Percentiles rank a stretch among this genome's conserved stretches.
Evolutionary conservation across 2,329 filamentous ascomycete genomes (phyloP).

Genomic region (Trichoderma aggressivum): DNA sequence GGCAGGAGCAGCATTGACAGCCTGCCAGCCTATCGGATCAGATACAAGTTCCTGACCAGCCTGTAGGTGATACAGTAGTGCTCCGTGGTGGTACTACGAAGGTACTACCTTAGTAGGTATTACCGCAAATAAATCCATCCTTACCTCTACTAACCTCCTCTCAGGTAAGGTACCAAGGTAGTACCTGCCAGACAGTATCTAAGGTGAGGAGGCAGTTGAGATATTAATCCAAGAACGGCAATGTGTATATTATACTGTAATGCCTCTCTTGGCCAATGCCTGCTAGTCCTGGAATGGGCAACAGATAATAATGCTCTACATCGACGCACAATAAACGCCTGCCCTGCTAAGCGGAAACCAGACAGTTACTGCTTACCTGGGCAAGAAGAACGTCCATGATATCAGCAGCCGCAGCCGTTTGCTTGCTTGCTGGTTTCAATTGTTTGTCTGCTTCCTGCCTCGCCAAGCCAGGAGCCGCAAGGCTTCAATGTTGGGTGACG

Average conservation of each 20-base stretch:
- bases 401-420: not conserved
- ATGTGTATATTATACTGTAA: not conserved
- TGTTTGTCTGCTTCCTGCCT: not conserved
- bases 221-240: not conserved
- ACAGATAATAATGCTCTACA: not conserved
- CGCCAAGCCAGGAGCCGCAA: not conserved
- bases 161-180: too few relatives aligned
- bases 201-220: too few relatives aligned
- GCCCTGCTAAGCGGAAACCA: not conserved
- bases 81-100: not conserved
- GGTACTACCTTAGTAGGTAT: not conserved
- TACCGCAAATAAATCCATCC: not conserved
- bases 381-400: not conserved
- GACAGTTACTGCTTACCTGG: not conserved
- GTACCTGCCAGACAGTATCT: too few relatives aligned
- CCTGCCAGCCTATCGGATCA: not conserved
- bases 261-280: not conserved
- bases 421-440: not conserved
- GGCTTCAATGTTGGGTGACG: not conserved
- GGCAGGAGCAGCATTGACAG: not conserved
- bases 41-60: not conserved
- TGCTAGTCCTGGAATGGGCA: not conserved
- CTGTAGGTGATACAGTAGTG: not conserved
- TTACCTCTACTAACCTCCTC: too few relatives aligned
- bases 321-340: not conserved